Conservation (phyloP, 768 basidiomycete species). For the Leccinellum albellum region DNA sequence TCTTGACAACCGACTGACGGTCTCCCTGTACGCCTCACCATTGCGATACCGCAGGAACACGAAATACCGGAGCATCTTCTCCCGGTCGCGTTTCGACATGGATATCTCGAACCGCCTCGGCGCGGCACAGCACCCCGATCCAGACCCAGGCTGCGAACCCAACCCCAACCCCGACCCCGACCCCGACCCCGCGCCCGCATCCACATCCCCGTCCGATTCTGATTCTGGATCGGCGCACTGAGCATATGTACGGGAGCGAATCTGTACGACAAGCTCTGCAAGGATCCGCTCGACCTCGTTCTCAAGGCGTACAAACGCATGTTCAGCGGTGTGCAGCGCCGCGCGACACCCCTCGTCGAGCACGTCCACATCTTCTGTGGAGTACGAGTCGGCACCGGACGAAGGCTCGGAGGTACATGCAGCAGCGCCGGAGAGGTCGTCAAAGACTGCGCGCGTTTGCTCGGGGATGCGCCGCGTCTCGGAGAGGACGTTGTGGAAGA, state of each 20-base stretch:
- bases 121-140: not conserved
- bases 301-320: slow-evolving; percentile 43
- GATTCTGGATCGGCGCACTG: not conserved
- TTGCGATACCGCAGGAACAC: slow-evolving; percentile 59
- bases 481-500: slow-evolving; percentile 47
- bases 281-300: slow-evolving; percentile 38
- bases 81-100: slow-evolving; percentile 27
- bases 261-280: slow-evolving; percentile 31
- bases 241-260: slow-evolving; percentile 21
- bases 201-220: not conserved
- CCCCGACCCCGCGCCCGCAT: not conserved
- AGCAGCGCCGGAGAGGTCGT: slow-evolving; percentile 33
- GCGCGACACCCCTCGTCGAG: slow-evolving; percentile 35
- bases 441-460: slow-evolving; percentile 37
- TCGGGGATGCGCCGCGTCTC: slow-evolving; percentile 42
- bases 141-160: no score
- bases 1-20: slow-evolving; percentile 29
- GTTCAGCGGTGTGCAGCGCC: slow-evolving; percentile 40
- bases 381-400: not conserved
- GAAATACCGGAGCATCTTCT: slow-evolving; percentile 47
- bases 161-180: not conserved
- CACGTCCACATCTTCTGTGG: slow-evolving; percentile 8
- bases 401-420: not conserved
- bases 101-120: slow-evolving; percentile 18
- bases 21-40: slow-evolving; percentile 42